A percentile compares a stretch with the other conserved stretches of the same genome.
Evolutionary conservation across 1,284 basidiomycete species (phyloP).

Genomic region (Cryptococcus wingfieldii): DNA sequence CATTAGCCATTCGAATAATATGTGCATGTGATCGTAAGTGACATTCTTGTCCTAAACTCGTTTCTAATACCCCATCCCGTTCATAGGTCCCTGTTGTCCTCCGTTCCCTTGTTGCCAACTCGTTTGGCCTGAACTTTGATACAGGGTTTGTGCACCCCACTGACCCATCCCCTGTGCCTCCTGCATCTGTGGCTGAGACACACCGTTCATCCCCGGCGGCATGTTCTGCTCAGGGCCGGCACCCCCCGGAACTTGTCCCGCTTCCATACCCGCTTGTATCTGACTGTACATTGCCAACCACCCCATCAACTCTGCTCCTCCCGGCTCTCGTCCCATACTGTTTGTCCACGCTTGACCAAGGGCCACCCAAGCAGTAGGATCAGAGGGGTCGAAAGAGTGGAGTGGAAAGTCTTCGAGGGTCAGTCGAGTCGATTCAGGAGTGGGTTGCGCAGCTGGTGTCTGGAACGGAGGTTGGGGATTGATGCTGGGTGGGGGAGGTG

Average conservation of each 20-base stretch:
- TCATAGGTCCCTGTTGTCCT: too few relatives aligned
- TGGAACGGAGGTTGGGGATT: background rate
- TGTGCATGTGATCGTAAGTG: too few relatives aligned
- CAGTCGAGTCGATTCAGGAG: background rate
- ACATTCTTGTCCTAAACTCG: too few relatives aligned
- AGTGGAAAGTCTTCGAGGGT: conserved; percentile 32
- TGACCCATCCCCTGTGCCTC: background rate
- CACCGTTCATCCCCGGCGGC: background rate
- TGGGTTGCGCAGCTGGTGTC: background rate
- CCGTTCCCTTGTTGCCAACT: too few relatives aligned
- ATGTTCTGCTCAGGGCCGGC: too few relatives aligned
- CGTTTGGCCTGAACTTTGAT: too few relatives aligned
- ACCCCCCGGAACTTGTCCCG: conserved; percentile 8
- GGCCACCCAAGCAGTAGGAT: conserved; percentile 29
- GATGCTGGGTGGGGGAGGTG: background rate
- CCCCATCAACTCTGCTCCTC: conserved; percentile 42
- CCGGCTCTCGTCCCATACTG: conserved; percentile 31
- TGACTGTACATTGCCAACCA: conserved; percentile 20
- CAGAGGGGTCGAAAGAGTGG: conserved; percentile 31
- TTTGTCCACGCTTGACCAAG: conserved; percentile 37
- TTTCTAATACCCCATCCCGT: too few relatives aligned
- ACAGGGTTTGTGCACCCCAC: background rate
- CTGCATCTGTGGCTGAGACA: background rate
- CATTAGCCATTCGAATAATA: too few relatives aligned
- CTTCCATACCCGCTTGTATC: too few relatives aligned